Percentiles rank a stretch among this genome's conserved stretches.
These are phyloP conservation scores for Corchorus olitorius DNA, from an alignment of 345 rosid genomes.

Conservation along the genomic window DNA sequence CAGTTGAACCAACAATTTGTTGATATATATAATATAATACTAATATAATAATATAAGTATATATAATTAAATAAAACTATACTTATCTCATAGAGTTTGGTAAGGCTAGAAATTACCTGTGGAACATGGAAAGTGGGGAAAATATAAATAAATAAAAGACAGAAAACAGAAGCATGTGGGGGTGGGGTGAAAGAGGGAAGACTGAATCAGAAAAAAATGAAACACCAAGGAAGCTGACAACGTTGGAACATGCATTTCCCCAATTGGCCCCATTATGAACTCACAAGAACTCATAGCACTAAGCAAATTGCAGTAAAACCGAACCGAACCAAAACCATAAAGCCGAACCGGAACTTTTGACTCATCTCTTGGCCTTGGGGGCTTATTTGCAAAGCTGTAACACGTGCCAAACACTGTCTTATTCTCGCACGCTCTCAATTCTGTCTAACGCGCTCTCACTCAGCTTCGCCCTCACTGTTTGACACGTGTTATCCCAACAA, in stretches of 20 bases:
- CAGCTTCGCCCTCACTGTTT: background rate
- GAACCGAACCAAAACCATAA: too few relatives aligned
- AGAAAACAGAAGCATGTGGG: background rate
- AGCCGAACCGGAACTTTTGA: background rate
- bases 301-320: too few relatives aligned
- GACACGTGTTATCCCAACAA: slow-evolving; percentile 13
- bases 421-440: background rate
- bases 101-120: background rate
- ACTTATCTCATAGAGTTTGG: background rate
- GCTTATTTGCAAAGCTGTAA: background rate
- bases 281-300: too few relatives aligned
- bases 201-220: background rate
- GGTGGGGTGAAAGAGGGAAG: background rate
- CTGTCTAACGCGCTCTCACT: background rate
- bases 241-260: background rate
- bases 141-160: background rate
- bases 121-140: background rate
- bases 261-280: too few relatives aligned
- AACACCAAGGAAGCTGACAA: background rate
- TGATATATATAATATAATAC: too few relatives aligned
- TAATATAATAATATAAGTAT: background rate
- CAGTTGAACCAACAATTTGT: too few relatives aligned
- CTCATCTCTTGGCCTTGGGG: background rate
- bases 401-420: slow-evolving; percentile 9
- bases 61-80: background rate